Conservation (phyloP, 2,329 filamentous ascomycete species). For the Nigrospora oryzae region DNA sequence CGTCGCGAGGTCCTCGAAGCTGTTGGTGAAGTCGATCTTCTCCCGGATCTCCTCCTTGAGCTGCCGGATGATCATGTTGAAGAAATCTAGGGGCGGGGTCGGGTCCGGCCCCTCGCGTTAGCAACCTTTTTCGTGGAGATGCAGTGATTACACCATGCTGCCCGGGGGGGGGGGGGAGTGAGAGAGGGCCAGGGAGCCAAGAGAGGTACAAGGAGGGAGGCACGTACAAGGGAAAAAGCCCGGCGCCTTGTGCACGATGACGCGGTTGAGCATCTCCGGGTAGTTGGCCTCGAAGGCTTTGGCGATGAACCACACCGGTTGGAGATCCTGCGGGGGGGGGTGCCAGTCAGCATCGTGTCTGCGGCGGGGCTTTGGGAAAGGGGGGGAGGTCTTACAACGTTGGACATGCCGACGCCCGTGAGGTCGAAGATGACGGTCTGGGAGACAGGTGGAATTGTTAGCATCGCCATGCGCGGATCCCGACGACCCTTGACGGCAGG, state of each 20-base stretch:
- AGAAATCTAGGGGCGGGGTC: slow-evolving; percentile 52
- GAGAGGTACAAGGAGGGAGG: neutral
- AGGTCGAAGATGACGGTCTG: slow-evolving; percentile 90
- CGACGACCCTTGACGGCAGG: too few relatives aligned
- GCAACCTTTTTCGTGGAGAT: too few relatives aligned
- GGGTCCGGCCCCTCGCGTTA: slow-evolving; percentile 6
- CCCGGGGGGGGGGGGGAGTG: too few relatives aligned
- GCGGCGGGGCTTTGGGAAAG: slow-evolving; percentile 8
- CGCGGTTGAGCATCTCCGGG: slow-evolving; percentile 77
- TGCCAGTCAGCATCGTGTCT: neutral
- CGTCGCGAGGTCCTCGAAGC: slow-evolving; percentile 62
- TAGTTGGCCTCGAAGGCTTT: slow-evolving; percentile 98
- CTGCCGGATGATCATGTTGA: slow-evolving; percentile 89
- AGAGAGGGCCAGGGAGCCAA: too few relatives aligned
- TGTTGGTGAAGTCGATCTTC: slow-evolving; percentile 87
- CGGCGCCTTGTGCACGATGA: slow-evolving; percentile 87
- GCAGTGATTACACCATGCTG: too few relatives aligned
- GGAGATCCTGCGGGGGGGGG: slow-evolving; percentile 57
- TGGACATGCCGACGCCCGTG: slow-evolving; percentile 81
- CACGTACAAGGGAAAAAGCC: slow-evolving; percentile 78
- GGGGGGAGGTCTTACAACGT: slow-evolving; percentile 55
- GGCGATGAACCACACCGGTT: slow-evolving; percentile 95
- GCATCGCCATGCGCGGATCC: too few relatives aligned
- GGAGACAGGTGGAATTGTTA: slow-evolving; percentile 66
- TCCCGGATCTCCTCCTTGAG: slow-evolving; percentile 86